Evolutionary conservation across 2,329 filamentous ascomycete species (phyloP).

Genomic region (Monosporascus sp.): DNA sequence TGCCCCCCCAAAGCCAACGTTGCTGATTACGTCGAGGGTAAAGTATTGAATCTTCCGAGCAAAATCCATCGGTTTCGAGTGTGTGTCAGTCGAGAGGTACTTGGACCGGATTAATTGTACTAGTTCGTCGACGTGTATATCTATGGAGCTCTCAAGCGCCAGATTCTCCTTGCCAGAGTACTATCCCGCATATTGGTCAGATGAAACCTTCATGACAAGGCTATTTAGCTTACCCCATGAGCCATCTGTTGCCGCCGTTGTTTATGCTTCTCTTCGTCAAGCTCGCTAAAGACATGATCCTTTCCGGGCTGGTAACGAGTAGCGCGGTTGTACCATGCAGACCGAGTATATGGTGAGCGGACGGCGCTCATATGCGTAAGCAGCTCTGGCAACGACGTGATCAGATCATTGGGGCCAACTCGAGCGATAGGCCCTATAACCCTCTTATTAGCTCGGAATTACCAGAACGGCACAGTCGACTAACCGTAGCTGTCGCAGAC

Average conservation of each 20-base stretch:
- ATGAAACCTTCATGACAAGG: background rate
- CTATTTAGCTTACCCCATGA: conserved; percentile 36
- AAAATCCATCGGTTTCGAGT: conserved; percentile 36
- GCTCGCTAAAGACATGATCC: conserved; percentile 50
- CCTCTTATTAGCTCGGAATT: background rate
- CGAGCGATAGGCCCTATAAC: conserved; percentile 4
- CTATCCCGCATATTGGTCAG: conserved; percentile 21
- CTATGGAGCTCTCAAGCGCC: conserved; percentile 43
- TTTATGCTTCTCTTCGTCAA: conserved; percentile 43
- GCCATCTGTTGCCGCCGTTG: conserved; percentile 43
- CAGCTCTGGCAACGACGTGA: conserved; percentile 8
- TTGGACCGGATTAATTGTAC: conserved; percentile 38
- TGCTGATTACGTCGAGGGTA: conserved; percentile 49
- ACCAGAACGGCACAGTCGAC: too few relatives aligned
- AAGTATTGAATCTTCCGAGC: conserved; percentile 44
- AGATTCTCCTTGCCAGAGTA: conserved; percentile 53
- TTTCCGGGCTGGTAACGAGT: conserved; percentile 43
- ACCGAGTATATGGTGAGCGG: conserved; percentile 36
- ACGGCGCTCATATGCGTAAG: conserved; percentile 27
- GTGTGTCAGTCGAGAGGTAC: conserved; percentile 26
- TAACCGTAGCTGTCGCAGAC: background rate
- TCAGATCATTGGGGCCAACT: conserved; percentile 4
- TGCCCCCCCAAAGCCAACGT: conserved; percentile 43
- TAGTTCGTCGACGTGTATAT: conserved; percentile 40
- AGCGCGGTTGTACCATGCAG: conserved; percentile 40